Conservation (phyloP, 1,139 yeast genomes). For the Arxiozyma bovina region DNA sequence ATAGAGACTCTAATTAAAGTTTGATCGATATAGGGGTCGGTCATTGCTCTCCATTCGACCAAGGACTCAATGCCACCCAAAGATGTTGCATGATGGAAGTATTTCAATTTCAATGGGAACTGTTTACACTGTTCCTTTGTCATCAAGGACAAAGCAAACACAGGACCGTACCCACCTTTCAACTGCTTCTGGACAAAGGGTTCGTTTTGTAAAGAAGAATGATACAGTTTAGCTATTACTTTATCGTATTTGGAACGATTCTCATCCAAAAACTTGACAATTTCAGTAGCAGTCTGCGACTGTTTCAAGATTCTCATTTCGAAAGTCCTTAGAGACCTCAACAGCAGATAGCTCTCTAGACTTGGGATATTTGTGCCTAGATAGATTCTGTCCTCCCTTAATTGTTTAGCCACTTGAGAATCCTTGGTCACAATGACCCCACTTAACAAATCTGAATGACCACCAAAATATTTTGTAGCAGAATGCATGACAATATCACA, state of each 20-base stretch:
- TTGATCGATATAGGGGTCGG: slow-evolving; percentile 50
- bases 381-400: slow-evolving; percentile 53
- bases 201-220: slow-evolving; percentile 69
- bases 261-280: slow-evolving; percentile 51
- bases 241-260: slow-evolving; percentile 39
- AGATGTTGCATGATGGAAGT: slow-evolving; percentile 85
- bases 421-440: slow-evolving; percentile 66
- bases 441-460: slow-evolving; percentile 85
- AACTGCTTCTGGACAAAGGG: slow-evolving; percentile 55
- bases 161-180: slow-evolving; percentile 61
- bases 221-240: slow-evolving; percentile 45
- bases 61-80: slow-evolving; percentile 90
- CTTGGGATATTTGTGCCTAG: slow-evolving; percentile 76
- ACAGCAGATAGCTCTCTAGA: slow-evolving; percentile 61
- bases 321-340: slow-evolving; percentile 73
- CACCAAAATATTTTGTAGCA: slow-evolving; percentile 86
- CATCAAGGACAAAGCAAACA: slow-evolving; percentile 54
- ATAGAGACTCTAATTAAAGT: slow-evolving; percentile 62
- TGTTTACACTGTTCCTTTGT: slow-evolving; percentile 48
- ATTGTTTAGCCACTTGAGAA: slow-evolving; percentile 35
- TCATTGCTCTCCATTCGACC: slow-evolving; percentile 81
- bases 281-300: slow-evolving; percentile 48
- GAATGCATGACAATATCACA: slow-evolving; percentile 84
- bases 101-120: slow-evolving; percentile 58
- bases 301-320: slow-evolving; percentile 63